Evolutionary conservation across 352 stramenopile species (phyloP), one percentile per base, ranked within the genome.

Genomic region (Pythium scleroteichum): DNA sequence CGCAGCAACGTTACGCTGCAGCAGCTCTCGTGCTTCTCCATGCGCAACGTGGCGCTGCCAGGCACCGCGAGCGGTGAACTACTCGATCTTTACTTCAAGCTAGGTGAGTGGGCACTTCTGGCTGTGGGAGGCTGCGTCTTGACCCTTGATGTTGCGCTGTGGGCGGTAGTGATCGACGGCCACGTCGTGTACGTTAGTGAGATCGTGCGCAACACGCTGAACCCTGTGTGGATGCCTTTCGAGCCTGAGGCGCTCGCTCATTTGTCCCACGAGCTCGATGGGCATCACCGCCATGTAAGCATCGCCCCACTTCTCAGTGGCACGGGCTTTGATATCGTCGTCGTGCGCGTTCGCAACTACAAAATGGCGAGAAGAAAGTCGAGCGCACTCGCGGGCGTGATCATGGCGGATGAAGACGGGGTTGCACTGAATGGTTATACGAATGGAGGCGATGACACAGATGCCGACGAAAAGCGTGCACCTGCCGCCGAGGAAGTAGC

Each of bases 161-260:
- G 22, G 38, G 10, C 47, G 27, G 32, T 56, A 92, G 83, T 88
- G 46, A 68, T 93, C 40, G 83, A 91, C 47, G 67, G 70, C 17
- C 79, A 77, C 14, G 71, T 87, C 22, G 68, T 90, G 41, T 93
- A 93, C 48, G 74, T 86, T 62, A 93, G 83, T 48, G 83, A 93
- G 62, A 72, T 89, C 38, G 81, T 72, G 54, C 71, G 69, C 35
- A 77, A 72, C 50, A 93, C 83, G 39, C 69, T 93, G 17, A 93
- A 93, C 61, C 83, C 83, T 12, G 81, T 93, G 62, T 93, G 83
- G 83, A 75, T 93, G 61, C 83, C 83, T 9, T 91, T 93, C 59
- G 69, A 90, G 64, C 77, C 73, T 9, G 71, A 85, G 23, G 59
- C 76, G 58, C 42, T 62, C 16, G 33, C 67, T 27, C 42, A 62